Evolutionary conservation across 208 protist species (phyloP).

Genomic region (Crithidia brevicula): DNA sequence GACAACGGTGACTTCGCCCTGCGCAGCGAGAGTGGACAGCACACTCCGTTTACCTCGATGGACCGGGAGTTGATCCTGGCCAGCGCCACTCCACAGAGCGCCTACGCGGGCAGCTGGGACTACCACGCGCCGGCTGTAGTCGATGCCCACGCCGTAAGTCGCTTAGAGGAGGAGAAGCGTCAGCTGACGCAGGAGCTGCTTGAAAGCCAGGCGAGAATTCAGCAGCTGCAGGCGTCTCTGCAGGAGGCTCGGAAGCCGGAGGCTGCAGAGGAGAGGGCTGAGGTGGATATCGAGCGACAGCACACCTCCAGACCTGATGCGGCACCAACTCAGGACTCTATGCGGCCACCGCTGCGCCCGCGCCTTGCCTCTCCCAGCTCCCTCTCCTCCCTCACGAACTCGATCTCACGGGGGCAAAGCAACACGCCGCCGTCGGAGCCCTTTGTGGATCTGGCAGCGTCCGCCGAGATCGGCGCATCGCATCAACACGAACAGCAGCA

Average conservation of each 20-base stretch:
- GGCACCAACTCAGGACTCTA: background rate
- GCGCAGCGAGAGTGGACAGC: slow-evolving; percentile 11
- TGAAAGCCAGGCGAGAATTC: slow-evolving; percentile 11
- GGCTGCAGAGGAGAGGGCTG: too few relatives aligned
- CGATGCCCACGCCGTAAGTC: slow-evolving; percentile 7
- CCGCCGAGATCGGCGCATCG: too few relatives aligned
- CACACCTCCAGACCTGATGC: too few relatives aligned
- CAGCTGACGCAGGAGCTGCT: slow-evolving; percentile 21
- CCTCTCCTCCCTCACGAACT: slow-evolving; percentile 9
- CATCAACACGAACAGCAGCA: background rate
- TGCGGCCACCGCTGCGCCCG: background rate
- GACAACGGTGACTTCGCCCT: background rate
- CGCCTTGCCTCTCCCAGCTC: slow-evolving; percentile 9
- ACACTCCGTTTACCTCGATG: slow-evolving; percentile 13
- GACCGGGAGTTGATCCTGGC: slow-evolving; percentile 9
- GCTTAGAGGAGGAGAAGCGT: slow-evolving; percentile 11
- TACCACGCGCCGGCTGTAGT: background rate
- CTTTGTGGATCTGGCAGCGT: background rate
- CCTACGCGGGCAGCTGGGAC: slow-evolving; percentile 1
- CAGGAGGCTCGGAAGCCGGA: slow-evolving; percentile 10
- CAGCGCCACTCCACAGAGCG: background rate
- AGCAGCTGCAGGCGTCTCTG: slow-evolving; percentile 19
- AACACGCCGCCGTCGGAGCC: background rate
- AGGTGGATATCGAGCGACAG: too few relatives aligned
- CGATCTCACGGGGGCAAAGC: background rate